Base-by-base conservation (phyloP, 2,329 filamentous ascomycete species). In the Colletotrichum truncatum region DNA sequence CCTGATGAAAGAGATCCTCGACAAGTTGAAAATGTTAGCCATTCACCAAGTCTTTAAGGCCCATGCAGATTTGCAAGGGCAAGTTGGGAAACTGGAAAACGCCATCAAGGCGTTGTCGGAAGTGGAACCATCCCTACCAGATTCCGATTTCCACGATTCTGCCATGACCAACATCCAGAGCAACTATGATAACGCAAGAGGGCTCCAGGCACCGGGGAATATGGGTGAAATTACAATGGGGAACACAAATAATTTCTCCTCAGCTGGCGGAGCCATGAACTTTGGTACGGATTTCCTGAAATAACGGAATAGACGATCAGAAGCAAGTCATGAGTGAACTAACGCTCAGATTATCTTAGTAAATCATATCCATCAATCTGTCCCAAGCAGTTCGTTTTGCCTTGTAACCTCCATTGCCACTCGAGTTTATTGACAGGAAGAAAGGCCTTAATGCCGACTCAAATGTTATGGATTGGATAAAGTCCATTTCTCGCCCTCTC, bases 81-180 rank as follows among this genome's bases (percentile, higher is more conserved):
- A 60, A 18, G 26, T 60, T 9, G 56, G 26, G 34, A 43, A 34
- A 11, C 36, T 60, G 11, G 45, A 51, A 16, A 18, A 23, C 3
- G 56, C 56, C 18, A 60, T 60, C 36, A 25, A 23, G 18, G 28
- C 26, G n/a, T 18, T 60, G 11, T 51, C 56, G 4, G 56, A 60
- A 16, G 56, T 60, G n/a, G 56, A 53, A 28, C 56, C 56, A 8
- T 60, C 56, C 16, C 46, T 60, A 14, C 45, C 36, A 34, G 56
- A 60, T 36, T 36, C 56, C 10, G 56, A 60, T 10, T 53, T 60
- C n/a, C 46, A 60, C 14, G 36, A 16, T 10, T 26, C 36, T 14
- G 46, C 18, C 10, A 45, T 21, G 4, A 53, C 18, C 4, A 23
- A 45, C 28, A 28, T 38, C 16, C 36, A 18, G 46, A 41, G 53